phyloP scores from a whole-genome alignment of 805 yeast species.

The Saccharomycopsis fermentans region DNA sequence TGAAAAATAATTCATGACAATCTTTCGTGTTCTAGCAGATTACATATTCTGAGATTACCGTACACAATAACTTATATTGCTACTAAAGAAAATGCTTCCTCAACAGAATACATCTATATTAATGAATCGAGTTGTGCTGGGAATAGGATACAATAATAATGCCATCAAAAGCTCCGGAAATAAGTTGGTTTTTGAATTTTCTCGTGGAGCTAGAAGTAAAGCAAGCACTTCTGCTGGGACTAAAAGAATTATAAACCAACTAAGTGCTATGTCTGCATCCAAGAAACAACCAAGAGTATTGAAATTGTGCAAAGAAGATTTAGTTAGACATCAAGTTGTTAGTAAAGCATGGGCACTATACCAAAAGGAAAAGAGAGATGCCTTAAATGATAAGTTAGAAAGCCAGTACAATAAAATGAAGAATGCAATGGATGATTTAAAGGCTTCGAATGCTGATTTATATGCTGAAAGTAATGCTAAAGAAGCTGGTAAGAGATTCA shows the following conservation, averaged over 20 bases:
- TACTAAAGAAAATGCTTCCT: neutral
- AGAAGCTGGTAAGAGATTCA: constrained; percentile 55
- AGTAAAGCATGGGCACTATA: constrained; percentile 70
- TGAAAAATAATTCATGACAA: no score
- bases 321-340: constrained; percentile 74
- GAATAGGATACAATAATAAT: neutral
- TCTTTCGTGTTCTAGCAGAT: no score
- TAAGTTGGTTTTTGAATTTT: constrained; percentile 19
- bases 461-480: constrained; percentile 51
- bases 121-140: neutral
- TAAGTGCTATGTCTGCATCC: constrained; percentile 77
- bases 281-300: constrained; percentile 81
- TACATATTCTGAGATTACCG: no score
- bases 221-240: constrained; percentile 33
- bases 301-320: constrained; percentile 68
- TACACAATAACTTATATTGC: neutral
- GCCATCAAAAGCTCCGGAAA: neutral
- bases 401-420: constrained; percentile 57
- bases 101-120: neutral
- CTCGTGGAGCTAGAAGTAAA: constrained; percentile 43
- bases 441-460: constrained; percentile 40
- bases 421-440: constrained; percentile 65
- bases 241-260: constrained; percentile 39
- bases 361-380: constrained; percentile 41
- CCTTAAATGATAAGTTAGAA: constrained; percentile 33